Evolutionary conservation across 768 basidiomycete species (phyloP).

Genomic region (Hericium erinaceus): DNA sequence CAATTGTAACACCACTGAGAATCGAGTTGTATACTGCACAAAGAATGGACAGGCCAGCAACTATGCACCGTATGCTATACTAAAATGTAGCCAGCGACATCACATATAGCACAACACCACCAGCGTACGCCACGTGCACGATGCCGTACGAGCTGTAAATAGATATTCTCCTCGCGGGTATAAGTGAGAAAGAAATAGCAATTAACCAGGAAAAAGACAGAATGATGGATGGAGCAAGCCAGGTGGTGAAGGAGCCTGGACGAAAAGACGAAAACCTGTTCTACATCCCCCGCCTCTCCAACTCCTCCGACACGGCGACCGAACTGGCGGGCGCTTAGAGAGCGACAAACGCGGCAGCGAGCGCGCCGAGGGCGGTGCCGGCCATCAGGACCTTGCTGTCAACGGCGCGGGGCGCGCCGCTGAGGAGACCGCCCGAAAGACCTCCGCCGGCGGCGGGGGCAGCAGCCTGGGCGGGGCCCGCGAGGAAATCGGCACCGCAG

Average conservation of each 20-base stretch:
- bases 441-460: conserved; percentile 28
- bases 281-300: neutral
- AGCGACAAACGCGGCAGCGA: conserved; percentile 24
- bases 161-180: neutral
- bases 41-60: neutral
- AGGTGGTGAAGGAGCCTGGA: too few species aligned
- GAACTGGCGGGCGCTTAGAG: neutral
- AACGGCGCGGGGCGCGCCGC: conserved; percentile 19
- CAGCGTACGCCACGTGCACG: neutral
- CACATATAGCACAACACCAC: neutral
- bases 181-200: neutral
- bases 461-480: conserved; percentile 57
- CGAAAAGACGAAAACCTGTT: conserved; percentile 11
- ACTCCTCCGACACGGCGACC: neutral
- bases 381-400: conserved; percentile 21
- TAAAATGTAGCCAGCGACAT: neutral
- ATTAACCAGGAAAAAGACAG: neutral
- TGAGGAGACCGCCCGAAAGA: conserved; percentile 29
- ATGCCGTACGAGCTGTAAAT: neutral
- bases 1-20: neutral
- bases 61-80: neutral
- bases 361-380: conserved; percentile 24
- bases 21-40: neutral
- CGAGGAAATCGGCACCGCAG: conserved; percentile 70
- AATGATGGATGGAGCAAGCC: neutral